Conservation (phyloP, 2,329 filamentous ascomycete species). For the Pseudopithomyces maydicus region DNA sequence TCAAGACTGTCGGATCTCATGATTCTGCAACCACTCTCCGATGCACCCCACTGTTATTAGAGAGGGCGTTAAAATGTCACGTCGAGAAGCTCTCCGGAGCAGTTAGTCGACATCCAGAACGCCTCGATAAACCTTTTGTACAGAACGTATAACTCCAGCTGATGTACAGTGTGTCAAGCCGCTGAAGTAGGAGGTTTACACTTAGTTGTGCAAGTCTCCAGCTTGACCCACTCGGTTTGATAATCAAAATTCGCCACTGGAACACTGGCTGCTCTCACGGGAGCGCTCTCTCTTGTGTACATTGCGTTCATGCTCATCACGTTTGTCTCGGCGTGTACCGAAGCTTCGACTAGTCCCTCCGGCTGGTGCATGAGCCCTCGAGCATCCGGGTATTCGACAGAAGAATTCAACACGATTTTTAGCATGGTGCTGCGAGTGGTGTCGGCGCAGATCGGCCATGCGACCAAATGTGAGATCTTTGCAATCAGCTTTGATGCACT, state of each 20-base stretch:
- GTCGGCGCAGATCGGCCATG: conserved; percentile 38
- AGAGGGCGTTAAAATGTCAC: no score
- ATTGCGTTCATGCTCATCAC: conserved; percentile 13
- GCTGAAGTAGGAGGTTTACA: conserved; percentile 2
- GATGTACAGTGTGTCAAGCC: not conserved
- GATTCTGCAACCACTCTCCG: no score
- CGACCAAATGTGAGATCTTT: conserved; percentile 28
- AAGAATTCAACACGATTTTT: conserved; percentile 22
- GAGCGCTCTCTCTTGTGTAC: conserved; percentile 5
- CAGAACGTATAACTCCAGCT: conserved; percentile 9
- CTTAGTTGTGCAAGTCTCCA: not conserved
- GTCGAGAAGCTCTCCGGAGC: no score
- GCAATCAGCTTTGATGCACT: conserved; percentile 27
- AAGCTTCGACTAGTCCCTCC: conserved; percentile 33
- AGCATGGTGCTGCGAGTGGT: conserved; percentile 28
- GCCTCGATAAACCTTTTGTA: not conserved
- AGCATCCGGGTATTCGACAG: conserved; percentile 17
- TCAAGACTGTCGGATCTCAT: no score
- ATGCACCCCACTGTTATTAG: no score
- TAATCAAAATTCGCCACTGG: not conserved
- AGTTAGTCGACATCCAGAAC: not conserved
- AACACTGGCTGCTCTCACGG: not conserved
- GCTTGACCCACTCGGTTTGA: not conserved
- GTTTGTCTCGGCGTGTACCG: conserved; percentile 35
- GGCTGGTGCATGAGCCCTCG: conserved; percentile 17